Evolutionary conservation across 495 filamentous ascomycete genomes (phyloP).

Genomic region (Neurospora terricola): DNA sequence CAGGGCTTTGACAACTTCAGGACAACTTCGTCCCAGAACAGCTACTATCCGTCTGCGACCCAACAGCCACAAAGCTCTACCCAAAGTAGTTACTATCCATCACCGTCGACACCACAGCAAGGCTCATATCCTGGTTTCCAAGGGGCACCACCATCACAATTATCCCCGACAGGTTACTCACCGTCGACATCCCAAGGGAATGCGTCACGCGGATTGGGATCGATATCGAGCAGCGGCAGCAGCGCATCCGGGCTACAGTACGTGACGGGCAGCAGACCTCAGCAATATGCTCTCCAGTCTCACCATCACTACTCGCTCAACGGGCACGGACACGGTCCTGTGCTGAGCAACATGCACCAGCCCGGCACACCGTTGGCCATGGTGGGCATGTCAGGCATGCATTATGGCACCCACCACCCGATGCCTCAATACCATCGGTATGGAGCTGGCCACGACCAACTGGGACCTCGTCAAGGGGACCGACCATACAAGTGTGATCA

Average conservation of each 20-base stretch:
- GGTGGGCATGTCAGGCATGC: conserved; percentile 51
- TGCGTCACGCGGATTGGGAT: conserved; percentile 25
- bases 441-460: conserved; percentile 19
- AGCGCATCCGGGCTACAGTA: not conserved
- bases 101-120: conserved; percentile 58
- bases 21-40: conserved; percentile 24
- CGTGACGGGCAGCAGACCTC: not conserved
- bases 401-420: conserved; percentile 43
- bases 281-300: not conserved
- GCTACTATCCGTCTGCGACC: conserved; percentile 1
- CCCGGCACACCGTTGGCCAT: conserved; percentile 61
- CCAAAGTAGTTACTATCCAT: conserved; percentile 41
- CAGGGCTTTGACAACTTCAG: conserved; percentile 41
- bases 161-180: conserved; percentile 9
- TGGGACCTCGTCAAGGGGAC: conserved; percentile 38
- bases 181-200: conserved; percentile 5
- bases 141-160: conserved; percentile 32
- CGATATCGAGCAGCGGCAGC: conserved; percentile 34
- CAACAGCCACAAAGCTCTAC: conserved; percentile 27
- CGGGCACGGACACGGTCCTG: conserved; percentile 45
- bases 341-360: conserved; percentile 69
- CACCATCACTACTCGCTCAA: not conserved
- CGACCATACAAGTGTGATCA: conserved; percentile 91
- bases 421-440: conserved; percentile 25
- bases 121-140: conserved; percentile 42